Evolutionary conservation across 306 rosid species (phyloP).

Genomic region (Quercus suber): DNA sequence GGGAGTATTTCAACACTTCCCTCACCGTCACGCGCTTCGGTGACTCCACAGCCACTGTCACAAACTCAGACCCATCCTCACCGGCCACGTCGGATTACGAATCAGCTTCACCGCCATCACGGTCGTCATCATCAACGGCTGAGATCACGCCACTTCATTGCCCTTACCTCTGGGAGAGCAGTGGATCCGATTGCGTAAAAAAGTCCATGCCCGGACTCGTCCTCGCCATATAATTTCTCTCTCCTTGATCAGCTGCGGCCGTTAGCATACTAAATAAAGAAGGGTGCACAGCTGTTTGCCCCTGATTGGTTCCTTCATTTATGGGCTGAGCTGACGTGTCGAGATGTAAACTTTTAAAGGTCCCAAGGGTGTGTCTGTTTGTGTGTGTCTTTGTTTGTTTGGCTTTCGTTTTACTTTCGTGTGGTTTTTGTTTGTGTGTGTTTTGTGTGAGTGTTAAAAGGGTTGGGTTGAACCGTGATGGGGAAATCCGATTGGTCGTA

Average conservation of each 20-base stretch:
- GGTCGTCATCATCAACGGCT: constrained; percentile 23
- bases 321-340: constrained; percentile 13
- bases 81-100: constrained; percentile 5
- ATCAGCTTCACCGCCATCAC: background rate
- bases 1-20: constrained; percentile 93
- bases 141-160: constrained; percentile 55
- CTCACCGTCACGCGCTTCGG: constrained; percentile 78
- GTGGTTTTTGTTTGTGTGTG: background rate
- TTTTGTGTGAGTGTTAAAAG: constrained; percentile 2
- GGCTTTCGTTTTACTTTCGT: background rate
- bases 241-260: constrained; percentile 22
- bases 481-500: constrained; percentile 23
- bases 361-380: background rate
- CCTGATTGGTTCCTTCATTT: constrained; percentile 7
- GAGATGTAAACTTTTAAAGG: constrained; percentile 28
- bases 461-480: constrained; percentile 31
- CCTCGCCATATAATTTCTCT: constrained; percentile 50
- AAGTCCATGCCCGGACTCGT: constrained; percentile 95
- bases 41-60: too few species aligned
- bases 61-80: constrained; percentile 5
- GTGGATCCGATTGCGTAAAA: constrained; percentile 59
- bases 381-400: background rate
- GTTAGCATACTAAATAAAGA: constrained; percentile 11
- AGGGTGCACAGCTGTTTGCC: constrained; percentile 26
- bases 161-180: constrained; percentile 91